Conservation (phyloP, 768 basidiomycete genomes). For the Polyporus arcularius region DNA sequence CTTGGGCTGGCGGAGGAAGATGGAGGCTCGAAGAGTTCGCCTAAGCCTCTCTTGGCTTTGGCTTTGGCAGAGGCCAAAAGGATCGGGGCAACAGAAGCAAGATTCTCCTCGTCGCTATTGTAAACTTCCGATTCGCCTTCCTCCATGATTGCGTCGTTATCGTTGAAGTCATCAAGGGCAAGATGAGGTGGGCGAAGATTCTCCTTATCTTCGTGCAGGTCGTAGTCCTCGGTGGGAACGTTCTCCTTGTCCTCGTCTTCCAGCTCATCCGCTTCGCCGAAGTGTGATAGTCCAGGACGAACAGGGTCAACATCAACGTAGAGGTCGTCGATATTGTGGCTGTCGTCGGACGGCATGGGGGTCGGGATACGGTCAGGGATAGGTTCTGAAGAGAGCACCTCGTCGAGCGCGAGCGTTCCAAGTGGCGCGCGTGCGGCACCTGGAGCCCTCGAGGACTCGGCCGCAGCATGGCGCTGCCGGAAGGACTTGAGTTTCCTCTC, state of each 20-base stretch:
- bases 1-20: constrained; percentile 14
- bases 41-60: not conserved
- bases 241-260: constrained; percentile 27
- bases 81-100: constrained; percentile 1
- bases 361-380: constrained; percentile 23
- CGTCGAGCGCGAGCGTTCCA: constrained; percentile 18
- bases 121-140: not conserved
- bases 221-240: constrained; percentile 11
- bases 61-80: constrained; percentile 1
- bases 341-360: constrained; percentile 23
- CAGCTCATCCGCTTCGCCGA: constrained; percentile 8
- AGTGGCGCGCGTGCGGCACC: constrained; percentile 22
- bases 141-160: constrained; percentile 1
- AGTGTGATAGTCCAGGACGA: not conserved
- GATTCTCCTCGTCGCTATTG: constrained; percentile 2
- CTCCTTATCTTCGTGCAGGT: constrained; percentile 14
- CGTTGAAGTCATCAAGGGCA: constrained; percentile 1
- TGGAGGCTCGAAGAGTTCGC: constrained; percentile 6
- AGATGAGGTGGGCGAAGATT: constrained; percentile 10
- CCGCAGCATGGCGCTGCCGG: constrained; percentile 4
- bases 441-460: constrained; percentile 1
- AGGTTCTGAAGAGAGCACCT: constrained; percentile 11
- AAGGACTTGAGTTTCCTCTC: constrained; percentile 27
- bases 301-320: constrained; percentile 23
- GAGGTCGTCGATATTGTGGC: constrained; percentile 26